phyloP scores from a whole-genome alignment of 768 basidiomycete genomes.

The Heimioporus sp. region DNA sequence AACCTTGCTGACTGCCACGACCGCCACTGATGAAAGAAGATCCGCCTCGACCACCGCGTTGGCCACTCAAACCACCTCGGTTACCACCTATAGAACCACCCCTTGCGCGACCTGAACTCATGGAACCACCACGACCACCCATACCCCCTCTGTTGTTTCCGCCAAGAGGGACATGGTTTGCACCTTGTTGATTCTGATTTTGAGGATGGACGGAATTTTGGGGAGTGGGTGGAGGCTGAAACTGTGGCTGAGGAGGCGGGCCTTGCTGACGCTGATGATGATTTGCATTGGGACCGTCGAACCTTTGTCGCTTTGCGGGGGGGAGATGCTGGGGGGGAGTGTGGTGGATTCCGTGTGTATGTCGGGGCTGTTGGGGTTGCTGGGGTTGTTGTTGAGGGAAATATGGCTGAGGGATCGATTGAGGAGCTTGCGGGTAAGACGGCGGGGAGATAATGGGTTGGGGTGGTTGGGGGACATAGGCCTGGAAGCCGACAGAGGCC shows the following conservation, averaged over 20 bases:
- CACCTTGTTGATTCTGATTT: conserved; percentile 41
- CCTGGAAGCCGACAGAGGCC: conserved; percentile 60
- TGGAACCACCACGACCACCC: conserved; percentile 41
- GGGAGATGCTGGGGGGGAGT: conserved; percentile 79
- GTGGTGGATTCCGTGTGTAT: conserved; percentile 53
- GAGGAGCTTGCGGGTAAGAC: conserved; percentile 43
- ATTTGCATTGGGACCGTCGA: conserved; percentile 70
- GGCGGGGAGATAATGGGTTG: conserved; percentile 52
- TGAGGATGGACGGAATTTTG: conserved; percentile 30
- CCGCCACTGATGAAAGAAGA: conserved; percentile 32
- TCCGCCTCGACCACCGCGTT: conserved; percentile 42
- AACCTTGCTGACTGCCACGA: conserved; percentile 47
- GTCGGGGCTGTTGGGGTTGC: conserved; percentile 44
- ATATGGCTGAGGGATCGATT: conserved; percentile 40
- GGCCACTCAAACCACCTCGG: conserved; percentile 44
- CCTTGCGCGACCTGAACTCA: conserved; percentile 37
- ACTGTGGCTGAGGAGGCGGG: conserved; percentile 62
- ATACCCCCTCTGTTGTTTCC: conserved; percentile 46
- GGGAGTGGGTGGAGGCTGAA: conserved; percentile 34
- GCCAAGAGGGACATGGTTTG: conserved; percentile 39
- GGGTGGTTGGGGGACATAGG: conserved; percentile 63
- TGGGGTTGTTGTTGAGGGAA: conserved; percentile 38
- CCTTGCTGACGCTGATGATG: conserved; percentile 43
- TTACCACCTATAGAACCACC: conserved; percentile 47
- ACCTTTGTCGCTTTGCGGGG: conserved; percentile 87